A percentile compares a stretch with the other conserved stretches of the same genome.
These are phyloP conservation scores for Nicotiana tomentosiformis DNA, from an alignment of 257 asterid genomes.

Conservation along the genomic window DNA sequence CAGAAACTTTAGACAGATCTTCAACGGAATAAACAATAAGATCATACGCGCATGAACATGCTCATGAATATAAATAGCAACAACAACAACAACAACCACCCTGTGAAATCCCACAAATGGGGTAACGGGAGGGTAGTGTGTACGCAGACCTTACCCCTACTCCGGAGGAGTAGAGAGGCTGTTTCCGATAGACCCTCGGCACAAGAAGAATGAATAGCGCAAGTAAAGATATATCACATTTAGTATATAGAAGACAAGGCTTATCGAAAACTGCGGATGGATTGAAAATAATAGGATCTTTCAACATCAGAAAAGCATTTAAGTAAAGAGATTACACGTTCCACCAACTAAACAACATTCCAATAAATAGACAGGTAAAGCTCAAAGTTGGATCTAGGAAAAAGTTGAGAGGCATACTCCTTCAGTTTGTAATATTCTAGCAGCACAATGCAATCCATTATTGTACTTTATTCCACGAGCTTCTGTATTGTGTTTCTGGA, in stretches of 20 bases:
- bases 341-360: background rate
- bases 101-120: no score
- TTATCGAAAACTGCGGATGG: background rate
- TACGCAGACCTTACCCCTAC: no score
- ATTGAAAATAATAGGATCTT: background rate
- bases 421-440: constrained; percentile 77
- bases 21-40: background rate
- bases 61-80: background rate
- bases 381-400: constrained; percentile 11
- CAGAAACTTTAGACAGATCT: background rate
- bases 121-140: no score
- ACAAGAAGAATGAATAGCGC: background rate
- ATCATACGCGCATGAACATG: background rate
- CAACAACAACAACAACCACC: no score
- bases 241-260: background rate
- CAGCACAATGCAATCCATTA: constrained; percentile 75
- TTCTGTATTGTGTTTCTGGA: constrained; percentile 84
- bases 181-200: no score
- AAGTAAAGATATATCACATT: background rate
- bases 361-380: background rate
- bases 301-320: background rate
- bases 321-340: background rate
- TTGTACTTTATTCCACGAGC: constrained; percentile 65
- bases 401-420: constrained; percentile 66
- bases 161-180: no score